Base-by-base conservation (phyloP, 208 protist genomes). In the Kentomonas sorsogonicus region DNA sequence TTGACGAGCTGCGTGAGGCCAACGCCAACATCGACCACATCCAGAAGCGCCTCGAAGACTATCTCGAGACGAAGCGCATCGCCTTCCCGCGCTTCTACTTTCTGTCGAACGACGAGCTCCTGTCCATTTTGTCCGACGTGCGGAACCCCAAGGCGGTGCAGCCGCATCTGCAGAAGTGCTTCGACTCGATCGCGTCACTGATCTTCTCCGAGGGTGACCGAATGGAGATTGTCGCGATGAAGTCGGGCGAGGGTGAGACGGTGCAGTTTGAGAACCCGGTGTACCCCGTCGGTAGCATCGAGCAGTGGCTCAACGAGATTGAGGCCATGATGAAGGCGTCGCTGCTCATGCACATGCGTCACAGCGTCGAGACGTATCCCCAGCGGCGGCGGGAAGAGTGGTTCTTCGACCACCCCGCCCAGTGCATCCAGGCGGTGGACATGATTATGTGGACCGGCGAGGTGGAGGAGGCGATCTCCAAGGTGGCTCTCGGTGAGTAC, bases 51-150 rank as follows among this genome's bases (percentile, higher is more conserved):
- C 64, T 99, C 20, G 92, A 98, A 66, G 87, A 98, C 34, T 99
- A 98, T 69, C 75, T 99, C 15, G 96, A 98, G 56, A 97, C 95
- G 20, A 98, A 99, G 74, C 73, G 97, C 40, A 74, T 86, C 43
- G 89, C 87, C 11, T 99, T 99, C 68, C 96, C 97, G 44, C 84
- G 97, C 16, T 98, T 99, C 73, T 99, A 97, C 74, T 99, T 99
- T 72, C 73, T 99, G 5, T 98, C 96, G 29, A 98, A 98, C 74
- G 97, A 99, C 77, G 97, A 99, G 74, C 76, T 99, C 46, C 86
- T 99, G 23, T 96, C 97, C 31, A 99, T 99, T 66, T 76, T 99
- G 25, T 96, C 96, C 10, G 96, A 98, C 63, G 96, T 97, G 30
- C 88, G 93, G 34, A 97, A 99, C 68, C 96, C 96, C 0, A 82